phyloP scores from a whole-genome alignment of 129 eudicot species.

The Glebionis coronaria region DNA sequence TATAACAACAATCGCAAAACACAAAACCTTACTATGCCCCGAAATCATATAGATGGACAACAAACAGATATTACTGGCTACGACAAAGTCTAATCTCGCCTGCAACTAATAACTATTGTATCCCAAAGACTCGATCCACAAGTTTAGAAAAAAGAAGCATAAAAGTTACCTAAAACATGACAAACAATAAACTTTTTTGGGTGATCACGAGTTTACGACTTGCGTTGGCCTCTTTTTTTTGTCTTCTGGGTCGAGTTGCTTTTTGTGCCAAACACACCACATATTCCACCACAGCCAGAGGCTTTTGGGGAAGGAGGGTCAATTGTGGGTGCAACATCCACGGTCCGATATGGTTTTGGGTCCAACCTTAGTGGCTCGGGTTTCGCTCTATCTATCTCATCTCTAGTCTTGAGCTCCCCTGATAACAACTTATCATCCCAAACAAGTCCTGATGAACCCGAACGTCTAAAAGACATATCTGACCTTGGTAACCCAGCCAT shows the following conservation, averaged over 20 bases:
- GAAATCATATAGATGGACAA: background rate
- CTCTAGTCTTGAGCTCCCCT: slow-evolving; percentile 45
- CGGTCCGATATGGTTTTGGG: slow-evolving; percentile 33
- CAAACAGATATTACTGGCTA: background rate
- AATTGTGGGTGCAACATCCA: slow-evolving; percentile 38
- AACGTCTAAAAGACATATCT: slow-evolving; percentile 63
- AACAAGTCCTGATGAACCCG: slow-evolving; percentile 71
- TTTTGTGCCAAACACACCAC: slow-evolving; percentile 43
- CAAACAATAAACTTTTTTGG: background rate
- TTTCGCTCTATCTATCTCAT: slow-evolving; percentile 20
- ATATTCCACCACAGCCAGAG: slow-evolving; percentile 56
- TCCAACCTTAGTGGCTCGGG: slow-evolving; percentile 9
- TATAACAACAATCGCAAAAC: no score
- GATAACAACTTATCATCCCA: slow-evolving; percentile 67
- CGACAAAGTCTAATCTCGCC: background rate
- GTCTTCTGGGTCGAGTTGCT: slow-evolving; percentile 9
- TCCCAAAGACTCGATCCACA: background rate
- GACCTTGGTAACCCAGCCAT: slow-evolving; percentile 71
- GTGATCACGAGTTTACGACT: slow-evolving; percentile 15
- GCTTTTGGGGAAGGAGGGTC: slow-evolving; percentile 81
- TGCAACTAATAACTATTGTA: background rate
- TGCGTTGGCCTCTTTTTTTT: slow-evolving; percentile 16
- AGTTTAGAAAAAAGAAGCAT: background rate
- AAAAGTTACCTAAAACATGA: background rate
- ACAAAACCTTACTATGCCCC: background rate